Evolutionary conservation across 495 filamentous ascomycete species (phyloP).

Genomic region (Tetracladium setigerum): DNA sequence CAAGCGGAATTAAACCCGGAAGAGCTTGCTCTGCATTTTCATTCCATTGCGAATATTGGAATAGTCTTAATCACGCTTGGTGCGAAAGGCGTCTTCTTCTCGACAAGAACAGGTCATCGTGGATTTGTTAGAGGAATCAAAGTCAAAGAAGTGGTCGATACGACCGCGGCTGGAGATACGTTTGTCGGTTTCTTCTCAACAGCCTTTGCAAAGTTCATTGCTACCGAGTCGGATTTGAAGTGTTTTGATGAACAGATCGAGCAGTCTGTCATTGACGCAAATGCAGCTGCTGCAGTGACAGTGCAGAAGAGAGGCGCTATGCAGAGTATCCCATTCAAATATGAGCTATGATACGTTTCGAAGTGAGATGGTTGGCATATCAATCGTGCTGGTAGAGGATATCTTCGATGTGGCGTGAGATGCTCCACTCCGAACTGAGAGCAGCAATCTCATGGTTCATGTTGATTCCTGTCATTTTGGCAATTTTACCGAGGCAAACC

Average conservation of each 20-base stretch:
- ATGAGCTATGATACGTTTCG: no score
- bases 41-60: neutral
- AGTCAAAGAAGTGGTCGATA: slow-evolving; percentile 78
- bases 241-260: neutral
- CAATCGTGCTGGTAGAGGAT: no score
- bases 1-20: slow-evolving; percentile 27
- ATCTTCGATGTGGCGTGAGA: neutral
- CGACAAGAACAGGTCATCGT: slow-evolving; percentile 33
- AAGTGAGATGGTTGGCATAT: no score
- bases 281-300: neutral
- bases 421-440: neutral
- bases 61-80: slow-evolving; percentile 81
- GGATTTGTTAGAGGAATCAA: slow-evolving; percentile 48
- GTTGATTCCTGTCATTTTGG: neutral
- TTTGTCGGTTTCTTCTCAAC: slow-evolving; percentile 62
- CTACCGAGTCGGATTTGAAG: neutral
- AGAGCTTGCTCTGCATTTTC: slow-evolving; percentile 21
- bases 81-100: slow-evolving; percentile 65
- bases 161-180: slow-evolving; percentile 90
- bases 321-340: neutral
- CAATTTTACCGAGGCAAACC: neutral
- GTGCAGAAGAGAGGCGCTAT: neutral
- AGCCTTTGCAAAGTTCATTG: neutral
- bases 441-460: neutral
- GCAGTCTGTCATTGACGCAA: neutral